Evolutionary conservation across 169 alveolate species (phyloP), one percentile per base, ranked within the genome.

Genomic region (Neospora caninum): DNA sequence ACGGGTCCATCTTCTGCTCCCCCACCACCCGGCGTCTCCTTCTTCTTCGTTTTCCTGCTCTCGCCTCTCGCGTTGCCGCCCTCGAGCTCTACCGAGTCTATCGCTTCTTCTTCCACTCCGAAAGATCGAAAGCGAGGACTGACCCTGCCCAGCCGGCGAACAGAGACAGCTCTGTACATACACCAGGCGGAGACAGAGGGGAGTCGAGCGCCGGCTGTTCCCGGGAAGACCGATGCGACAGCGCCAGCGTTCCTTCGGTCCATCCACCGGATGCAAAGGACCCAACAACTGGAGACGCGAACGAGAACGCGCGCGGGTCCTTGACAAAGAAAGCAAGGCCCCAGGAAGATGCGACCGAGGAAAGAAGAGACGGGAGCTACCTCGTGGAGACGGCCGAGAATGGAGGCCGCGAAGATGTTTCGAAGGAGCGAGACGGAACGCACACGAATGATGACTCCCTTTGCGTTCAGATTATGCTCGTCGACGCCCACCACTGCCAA

Each of bases 401-500:
- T 34, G 31, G 53, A 78, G 45, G 27, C 27, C 2, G 31, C 25
- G 87, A 34, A 34, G 34, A 29, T 20, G 25, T 10, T 20, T 34
- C 43, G 34, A 78, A 34, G 87, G 25, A 34, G n/a, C 87, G 31
- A 39, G 27, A 25, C 0, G 64, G 64, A 29, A 41, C 67, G 22
- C 22, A 16, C 25, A 38, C 43, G 34, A 0, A 34, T 80, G 45
- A 38, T 0, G 88, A 38, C 64, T 58, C 38, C 13, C 25, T 42
- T n/a, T 0, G 20, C 88, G 88, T 82, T 42, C 67, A 34, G 27
- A 0, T 82, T 25, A 82, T 82, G 88, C 88, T 82, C 67, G 41
- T 82, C 22, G 88, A 82, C 64, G 88, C 88, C 64, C 53, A 42
- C 88, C 88, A 82, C 67, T 82, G 88, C 25, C 88, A 58, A 42